phyloP scores from a whole-genome alignment of 192 early-diverging fungal species.

The Phycomyces nitens region DNA sequence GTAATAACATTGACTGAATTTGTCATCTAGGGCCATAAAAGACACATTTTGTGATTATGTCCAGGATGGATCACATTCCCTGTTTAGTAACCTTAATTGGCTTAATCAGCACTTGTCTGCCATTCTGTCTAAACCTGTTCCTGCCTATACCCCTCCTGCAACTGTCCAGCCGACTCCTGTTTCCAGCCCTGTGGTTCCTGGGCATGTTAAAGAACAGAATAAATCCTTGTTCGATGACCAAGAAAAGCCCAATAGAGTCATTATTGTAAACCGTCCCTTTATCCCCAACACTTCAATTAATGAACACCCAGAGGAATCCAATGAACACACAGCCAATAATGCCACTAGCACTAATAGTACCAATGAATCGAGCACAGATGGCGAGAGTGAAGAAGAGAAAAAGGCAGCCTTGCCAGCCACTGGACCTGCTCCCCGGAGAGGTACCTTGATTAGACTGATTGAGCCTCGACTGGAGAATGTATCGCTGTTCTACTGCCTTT shows the following conservation, averaged over 20 bases:
- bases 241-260: conserved; percentile 25
- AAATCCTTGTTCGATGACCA: conserved; percentile 27
- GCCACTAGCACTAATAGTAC: not conserved
- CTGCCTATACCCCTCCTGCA: not conserved
- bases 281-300: too few species aligned
- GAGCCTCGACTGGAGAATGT: conserved; percentile 60
- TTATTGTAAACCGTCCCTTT: conserved; percentile 17
- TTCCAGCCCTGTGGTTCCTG: not conserved
- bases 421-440: conserved; percentile 41
- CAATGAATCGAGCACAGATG: too few species aligned
- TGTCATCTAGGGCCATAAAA: not conserved
- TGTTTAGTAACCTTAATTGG: conserved; percentile 20
- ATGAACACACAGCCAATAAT: too few species aligned
- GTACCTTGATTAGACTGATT: conserved; percentile 73
- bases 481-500: conserved; percentile 59
- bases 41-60: conserved; percentile 13
- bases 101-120: conserved; percentile 2
- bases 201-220: not conserved
- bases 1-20: not conserved
- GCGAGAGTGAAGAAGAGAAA: conserved; percentile 2
- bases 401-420: not conserved
- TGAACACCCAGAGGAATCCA: too few species aligned
- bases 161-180: not conserved
- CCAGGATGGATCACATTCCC: not conserved
- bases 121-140: not conserved